Conservation (phyloP, 169 alveolate species). For the Plasmodium gonderi region DNA sequence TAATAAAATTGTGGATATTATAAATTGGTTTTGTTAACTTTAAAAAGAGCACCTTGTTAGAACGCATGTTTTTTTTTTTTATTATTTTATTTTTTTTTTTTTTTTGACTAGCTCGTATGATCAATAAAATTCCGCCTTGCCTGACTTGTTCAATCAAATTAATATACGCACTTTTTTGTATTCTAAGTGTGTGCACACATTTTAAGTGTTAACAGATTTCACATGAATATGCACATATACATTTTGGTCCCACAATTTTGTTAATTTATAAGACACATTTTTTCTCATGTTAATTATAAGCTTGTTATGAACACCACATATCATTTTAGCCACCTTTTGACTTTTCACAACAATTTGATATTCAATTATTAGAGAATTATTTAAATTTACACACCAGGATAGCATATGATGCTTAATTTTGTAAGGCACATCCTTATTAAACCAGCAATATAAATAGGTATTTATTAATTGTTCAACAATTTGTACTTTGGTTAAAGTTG, state of each 20-base stretch:
- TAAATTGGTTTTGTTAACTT: too few relatives aligned
- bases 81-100: background rate
- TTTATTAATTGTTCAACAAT: conserved; percentile 85
- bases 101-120: background rate
- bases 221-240: conserved; percentile 82
- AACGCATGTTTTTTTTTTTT: background rate
- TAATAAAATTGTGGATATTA: too few relatives aligned
- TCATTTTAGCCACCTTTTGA: conserved; percentile 81
- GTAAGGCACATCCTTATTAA: conserved; percentile 87
- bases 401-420: conserved; percentile 80
- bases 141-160: background rate
- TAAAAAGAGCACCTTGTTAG: background rate
- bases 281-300: conserved; percentile 80
- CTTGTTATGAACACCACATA: conserved; percentile 83
- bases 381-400: conserved; percentile 81
- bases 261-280: conserved; percentile 83
- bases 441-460: conserved; percentile 87
- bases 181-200: background rate
- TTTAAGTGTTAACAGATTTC: conserved; percentile 66
- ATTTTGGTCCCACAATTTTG: conserved; percentile 82
- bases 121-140: background rate
- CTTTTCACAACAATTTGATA: conserved; percentile 62
- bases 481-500: conserved; percentile 84
- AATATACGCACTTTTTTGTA: background rate
- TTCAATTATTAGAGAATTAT: conserved; percentile 80